Percentiles rank a stretch among this genome's conserved stretches.
Conservation (phyloP, 345 rosid species). For the Turritis glabra region DNA sequence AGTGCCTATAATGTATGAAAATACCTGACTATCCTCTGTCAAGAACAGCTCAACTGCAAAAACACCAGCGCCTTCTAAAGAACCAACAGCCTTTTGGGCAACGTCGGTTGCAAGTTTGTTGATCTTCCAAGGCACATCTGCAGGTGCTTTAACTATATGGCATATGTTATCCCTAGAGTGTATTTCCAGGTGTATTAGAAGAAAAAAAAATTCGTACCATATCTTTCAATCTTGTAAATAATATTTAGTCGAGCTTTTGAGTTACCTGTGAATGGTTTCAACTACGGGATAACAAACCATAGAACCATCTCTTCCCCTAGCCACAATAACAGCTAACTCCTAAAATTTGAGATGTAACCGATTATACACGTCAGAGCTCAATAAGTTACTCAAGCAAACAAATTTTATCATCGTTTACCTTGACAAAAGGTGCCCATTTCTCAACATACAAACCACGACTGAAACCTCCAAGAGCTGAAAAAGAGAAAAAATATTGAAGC, state of each 20-base stretch:
- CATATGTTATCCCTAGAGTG: constrained; percentile 84
- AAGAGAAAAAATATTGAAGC: background rate
- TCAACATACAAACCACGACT: constrained; percentile 80
- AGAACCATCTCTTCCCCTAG: constrained; percentile 86
- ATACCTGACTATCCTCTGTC: constrained; percentile 79
- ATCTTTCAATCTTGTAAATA: background rate
- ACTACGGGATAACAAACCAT: constrained; percentile 86
- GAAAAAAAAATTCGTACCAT: background rate
- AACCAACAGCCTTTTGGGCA: constrained; percentile 75
- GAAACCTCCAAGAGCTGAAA: constrained; percentile 85
- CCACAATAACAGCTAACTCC: constrained; percentile 96
- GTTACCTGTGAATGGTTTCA: constrained; percentile 92
- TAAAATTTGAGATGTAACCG: constrained; percentile 26
- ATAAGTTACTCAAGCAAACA: background rate
- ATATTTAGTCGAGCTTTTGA: background rate
- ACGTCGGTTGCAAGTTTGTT: constrained; percentile 79
- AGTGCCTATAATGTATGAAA: constrained; percentile 18
- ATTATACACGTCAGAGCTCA: background rate
- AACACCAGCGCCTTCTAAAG: constrained; percentile 92
- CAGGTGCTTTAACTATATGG: constrained; percentile 94
- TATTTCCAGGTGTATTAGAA: constrained; percentile 26
- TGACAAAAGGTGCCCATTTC: constrained; percentile 92
- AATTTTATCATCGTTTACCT: constrained; percentile 44
- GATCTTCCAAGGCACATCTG: constrained; percentile 78
- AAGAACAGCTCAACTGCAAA: constrained; percentile 96